Percentiles rank a stretch among this genome's conserved stretches.
Conservation (phyloP, 371 early-diverging fungal species). For the Mortierella sp. region DNA sequence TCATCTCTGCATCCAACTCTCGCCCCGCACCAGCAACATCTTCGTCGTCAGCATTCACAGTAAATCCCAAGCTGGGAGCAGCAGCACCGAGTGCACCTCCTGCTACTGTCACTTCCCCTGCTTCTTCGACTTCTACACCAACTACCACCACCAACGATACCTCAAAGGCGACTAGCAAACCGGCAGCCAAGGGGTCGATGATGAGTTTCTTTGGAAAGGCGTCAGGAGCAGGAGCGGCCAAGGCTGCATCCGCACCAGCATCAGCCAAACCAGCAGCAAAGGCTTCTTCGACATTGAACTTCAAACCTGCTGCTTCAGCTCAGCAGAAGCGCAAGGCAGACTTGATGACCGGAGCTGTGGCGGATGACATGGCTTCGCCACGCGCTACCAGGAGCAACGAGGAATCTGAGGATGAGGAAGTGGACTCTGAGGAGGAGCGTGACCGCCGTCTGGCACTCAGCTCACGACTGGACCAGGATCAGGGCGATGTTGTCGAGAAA, state of each 20-base stretch:
- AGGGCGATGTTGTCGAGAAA: conserved; percentile 17
- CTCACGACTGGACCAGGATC: conserved; percentile 46
- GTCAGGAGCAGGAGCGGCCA: conserved; percentile 25
- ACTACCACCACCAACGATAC: conserved; percentile 1
- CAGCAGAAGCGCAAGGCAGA: conserved; percentile 53
- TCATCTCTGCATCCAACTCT: conserved; percentile 21
- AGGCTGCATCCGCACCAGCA: conserved; percentile 4
- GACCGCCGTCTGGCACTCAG: conserved; percentile 51
- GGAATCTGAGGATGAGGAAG: conserved; percentile 29
- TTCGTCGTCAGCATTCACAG: conserved; percentile 7
- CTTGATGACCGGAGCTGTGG: conserved; percentile 9
- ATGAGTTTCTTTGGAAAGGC: conserved; percentile 52
- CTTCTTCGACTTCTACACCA: background rate
- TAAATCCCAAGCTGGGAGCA: conserved; percentile 9
- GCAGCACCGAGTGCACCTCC: background rate
- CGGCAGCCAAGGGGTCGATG: conserved; percentile 36
- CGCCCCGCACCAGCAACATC: conserved; percentile 2
- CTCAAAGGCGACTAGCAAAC: conserved; percentile 3
- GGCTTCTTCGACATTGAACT: conserved; percentile 20
- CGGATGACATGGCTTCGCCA: conserved; percentile 2
- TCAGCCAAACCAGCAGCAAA: conserved; percentile 7
- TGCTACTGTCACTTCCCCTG: background rate
- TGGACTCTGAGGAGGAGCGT: conserved; percentile 54
- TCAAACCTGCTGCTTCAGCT: conserved; percentile 22
- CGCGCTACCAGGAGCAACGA: conserved; percentile 10